A percentile compares a stretch with the other conserved stretches of the same genome.
phyloP scores from a whole-genome alignment of 495 filamentous ascomycete species.

The Tuber melanosporum region DNA sequence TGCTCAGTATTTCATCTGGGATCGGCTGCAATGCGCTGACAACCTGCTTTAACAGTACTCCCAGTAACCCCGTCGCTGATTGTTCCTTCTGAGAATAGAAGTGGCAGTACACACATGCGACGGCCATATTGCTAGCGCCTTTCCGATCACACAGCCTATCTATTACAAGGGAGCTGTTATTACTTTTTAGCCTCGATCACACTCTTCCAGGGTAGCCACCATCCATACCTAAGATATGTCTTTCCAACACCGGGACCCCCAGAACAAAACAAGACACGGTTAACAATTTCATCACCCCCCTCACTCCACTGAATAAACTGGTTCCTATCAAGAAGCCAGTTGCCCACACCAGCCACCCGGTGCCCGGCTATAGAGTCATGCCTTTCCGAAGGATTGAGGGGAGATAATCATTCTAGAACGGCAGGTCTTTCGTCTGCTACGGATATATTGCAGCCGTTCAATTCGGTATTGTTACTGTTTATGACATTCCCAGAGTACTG shows the following conservation, averaged over 20 bases:
- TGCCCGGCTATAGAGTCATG: neutral
- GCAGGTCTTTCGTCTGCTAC: neutral
- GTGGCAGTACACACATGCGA: neutral
- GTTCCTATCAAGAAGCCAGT: neutral
- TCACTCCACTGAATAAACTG: neutral
- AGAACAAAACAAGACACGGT: neutral
- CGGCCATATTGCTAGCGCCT: neutral
- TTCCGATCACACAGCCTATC: neutral
- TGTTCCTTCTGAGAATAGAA: neutral
- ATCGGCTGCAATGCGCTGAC: neutral
- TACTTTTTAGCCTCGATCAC: neutral
- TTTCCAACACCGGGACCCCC: neutral
- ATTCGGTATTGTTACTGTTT: no score
- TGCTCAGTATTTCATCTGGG: neutral
- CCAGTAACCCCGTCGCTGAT: neutral
- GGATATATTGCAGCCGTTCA: no score
- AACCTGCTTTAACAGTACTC: neutral
- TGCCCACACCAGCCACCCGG: neutral
- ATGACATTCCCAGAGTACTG: no score
- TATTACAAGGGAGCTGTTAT: neutral
- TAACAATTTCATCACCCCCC: neutral
- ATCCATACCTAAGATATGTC: neutral
- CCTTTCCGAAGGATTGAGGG: neutral
- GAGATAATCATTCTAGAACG: neutral
- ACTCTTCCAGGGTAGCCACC: neutral